Base-by-base conservation (phyloP, 2,329 filamentous ascomycete species). In the Fusarium sp. region DNA sequence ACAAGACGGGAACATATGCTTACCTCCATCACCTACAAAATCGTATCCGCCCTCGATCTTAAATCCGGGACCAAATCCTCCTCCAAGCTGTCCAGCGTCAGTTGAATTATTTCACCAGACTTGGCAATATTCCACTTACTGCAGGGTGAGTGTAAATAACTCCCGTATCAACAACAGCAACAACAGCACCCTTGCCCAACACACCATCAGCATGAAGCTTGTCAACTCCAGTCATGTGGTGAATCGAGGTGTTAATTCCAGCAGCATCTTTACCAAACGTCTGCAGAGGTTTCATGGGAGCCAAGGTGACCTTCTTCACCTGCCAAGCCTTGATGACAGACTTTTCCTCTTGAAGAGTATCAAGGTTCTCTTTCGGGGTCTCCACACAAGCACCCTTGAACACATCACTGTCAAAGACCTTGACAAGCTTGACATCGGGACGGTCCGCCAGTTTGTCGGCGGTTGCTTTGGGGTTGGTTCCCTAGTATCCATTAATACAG, bases 11-110 rank as follows among this genome's bases (percentile, higher is more conserved):
- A 35, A 35, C 29, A 27, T 29, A 16, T 10, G 38, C 67, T 47
- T 60, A 70, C 66, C 59, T 27, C 64, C 69, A 37, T 77, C 63
- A 5, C 77, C 77, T 10, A 74, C 75, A 14, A 79, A 57, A 52
- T 79, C 77, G 38, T 77, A 77, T 22, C 77, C 77, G 9, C 77
- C 77, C 13, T 67, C 71, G 13, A 79, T 60, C 56, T 78, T 79
- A 63, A 72, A 79, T 3, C 76, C 76, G 6, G 63, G 54, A 2
- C 77, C 77, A 56, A 76, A 75, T 31, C 77, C 73, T 6, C 77
- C 77, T 4, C 77, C 77, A 22, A 79, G 71, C 72, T 76, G 35
- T 40, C 10, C n/a, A 9, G 10, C 7, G 35, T 58, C 11, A 58
- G 24, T 38, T 6, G 6, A 8, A 14, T 35, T 35, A 3, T 34